phyloP scores from a whole-genome alignment of 1,284 basidiomycete species.

The Pseudozyma flocculosa region DNA sequence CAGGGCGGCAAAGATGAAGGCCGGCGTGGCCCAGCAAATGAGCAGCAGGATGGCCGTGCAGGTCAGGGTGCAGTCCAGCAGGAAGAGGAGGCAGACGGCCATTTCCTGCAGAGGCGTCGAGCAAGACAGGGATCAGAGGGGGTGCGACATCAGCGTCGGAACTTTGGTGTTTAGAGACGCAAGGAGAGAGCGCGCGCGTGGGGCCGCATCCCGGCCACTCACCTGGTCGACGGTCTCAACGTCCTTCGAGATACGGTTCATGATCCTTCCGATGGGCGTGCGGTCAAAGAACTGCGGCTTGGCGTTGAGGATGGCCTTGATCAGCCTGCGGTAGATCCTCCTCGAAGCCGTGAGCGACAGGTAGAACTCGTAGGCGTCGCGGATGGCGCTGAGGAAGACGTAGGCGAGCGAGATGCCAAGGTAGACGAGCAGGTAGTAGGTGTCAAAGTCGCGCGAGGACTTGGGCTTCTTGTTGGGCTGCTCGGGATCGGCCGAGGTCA shows the following conservation, averaged over 20 bases:
- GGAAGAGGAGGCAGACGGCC: conserved; percentile 38
- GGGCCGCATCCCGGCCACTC: no score
- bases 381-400: conserved; percentile 41
- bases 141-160: no score
- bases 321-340: conserved; percentile 61
- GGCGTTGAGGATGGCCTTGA: conserved; percentile 83
- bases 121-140: no score
- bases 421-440: conserved; percentile 52
- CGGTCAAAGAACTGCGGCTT: conserved; percentile 59
- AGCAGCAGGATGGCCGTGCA: conserved; percentile 47
- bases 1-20: conserved; percentile 36
- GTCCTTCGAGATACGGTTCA: conserved; percentile 56
- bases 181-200: no score
- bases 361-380: conserved; percentile 42
- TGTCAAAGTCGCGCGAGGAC: conserved; percentile 25
- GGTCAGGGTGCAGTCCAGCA: conserved; percentile 38
- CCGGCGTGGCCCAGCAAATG: conserved; percentile 53
- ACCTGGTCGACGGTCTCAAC: conserved; percentile 55
- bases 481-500: not conserved
- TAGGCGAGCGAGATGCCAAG: conserved; percentile 35
- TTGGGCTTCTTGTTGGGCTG: not conserved
- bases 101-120: conserved; percentile 39
- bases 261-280: conserved; percentile 55
- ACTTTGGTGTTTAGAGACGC: no score
- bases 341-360: conserved; percentile 49